These are phyloP conservation scores for Rosa hybrid DNA, from an alignment of 331 rosid genomes.

Conservation along the genomic window DNA sequence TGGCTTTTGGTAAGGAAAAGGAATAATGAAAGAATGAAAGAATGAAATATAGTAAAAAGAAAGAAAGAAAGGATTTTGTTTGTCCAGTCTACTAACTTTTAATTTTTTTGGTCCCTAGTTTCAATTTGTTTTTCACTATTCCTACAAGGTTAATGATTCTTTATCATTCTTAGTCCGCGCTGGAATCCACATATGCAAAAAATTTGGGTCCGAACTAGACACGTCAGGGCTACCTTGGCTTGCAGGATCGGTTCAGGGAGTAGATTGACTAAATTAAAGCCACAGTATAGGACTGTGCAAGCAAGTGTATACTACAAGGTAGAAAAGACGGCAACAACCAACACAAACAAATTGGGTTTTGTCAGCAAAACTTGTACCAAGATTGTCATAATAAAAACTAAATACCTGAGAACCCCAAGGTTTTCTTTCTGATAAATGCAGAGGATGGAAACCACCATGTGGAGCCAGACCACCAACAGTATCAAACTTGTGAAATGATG, in stretches of 20 bases:
- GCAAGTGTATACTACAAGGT: not conserved
- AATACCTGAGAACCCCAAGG: slow-evolving; percentile 93
- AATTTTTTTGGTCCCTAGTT: not conserved
- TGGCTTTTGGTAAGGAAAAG: not conserved
- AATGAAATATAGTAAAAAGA: not conserved
- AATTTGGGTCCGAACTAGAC: not conserved
- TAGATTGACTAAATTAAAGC: not conserved
- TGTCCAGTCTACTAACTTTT: not conserved
- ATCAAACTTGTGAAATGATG: slow-evolving; percentile 64
- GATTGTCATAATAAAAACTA: slow-evolving; percentile 14
- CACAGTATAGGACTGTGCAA: not conserved
- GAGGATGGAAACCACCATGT: slow-evolving; percentile 56
- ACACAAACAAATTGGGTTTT: not conserved
- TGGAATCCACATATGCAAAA: not conserved
- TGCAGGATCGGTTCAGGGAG: not conserved
- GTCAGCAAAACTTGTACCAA: slow-evolving; percentile 17
- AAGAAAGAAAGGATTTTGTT: not conserved
- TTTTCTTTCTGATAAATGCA: slow-evolving; percentile 66
- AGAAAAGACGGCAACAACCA: not conserved
- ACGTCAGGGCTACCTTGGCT: not conserved
- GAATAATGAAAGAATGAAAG: not conserved
- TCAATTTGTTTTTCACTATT: not conserved
- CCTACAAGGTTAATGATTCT: not conserved
- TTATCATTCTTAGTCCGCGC: not conserved
- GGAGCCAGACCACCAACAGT: slow-evolving; percentile 49